phyloP scores from a whole-genome alignment of 306 rosid species.

The Trifolium pratense region DNA sequence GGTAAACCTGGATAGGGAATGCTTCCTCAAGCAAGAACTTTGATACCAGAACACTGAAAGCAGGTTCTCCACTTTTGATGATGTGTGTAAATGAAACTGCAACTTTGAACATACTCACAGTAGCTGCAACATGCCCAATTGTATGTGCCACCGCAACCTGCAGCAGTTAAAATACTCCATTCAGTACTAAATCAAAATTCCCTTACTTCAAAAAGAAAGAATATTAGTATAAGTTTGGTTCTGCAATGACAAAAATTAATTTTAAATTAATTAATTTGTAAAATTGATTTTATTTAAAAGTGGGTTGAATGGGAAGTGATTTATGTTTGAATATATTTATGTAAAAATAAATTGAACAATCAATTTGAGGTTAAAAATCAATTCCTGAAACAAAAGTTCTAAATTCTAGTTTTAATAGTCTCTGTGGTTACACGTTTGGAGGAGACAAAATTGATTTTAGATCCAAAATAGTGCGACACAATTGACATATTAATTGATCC shows the following conservation, averaged over 20 bases:
- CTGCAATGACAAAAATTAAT: background rate
- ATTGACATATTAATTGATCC: too few species aligned
- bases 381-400: background rate
- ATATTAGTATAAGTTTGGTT: background rate
- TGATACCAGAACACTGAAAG: conserved; percentile 82
- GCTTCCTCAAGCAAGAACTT: conserved; percentile 67
- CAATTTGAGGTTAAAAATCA: too few species aligned
- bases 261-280: too few species aligned
- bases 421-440: background rate
- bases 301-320: background rate
- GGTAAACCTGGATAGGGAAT: conserved; percentile 70
- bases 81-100: conserved; percentile 89
- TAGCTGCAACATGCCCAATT: conserved; percentile 92
- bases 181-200: conserved; percentile 7
- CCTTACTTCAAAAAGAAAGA: background rate
- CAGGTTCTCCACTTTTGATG: conserved; percentile 88
- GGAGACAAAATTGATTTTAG: background rate
- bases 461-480: background rate
- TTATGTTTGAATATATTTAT: background rate
- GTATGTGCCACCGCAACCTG: conserved; percentile 91
- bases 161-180: background rate
- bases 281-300: background rate
- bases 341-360: too few species aligned
- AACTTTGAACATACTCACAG: conserved; percentile 91
- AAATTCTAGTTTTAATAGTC: background rate